Percentiles rank a stretch among this genome's conserved stretches.
phyloP scores from a whole-genome alignment of 2,329 filamentous ascomycete genomes.

The Alternaria consortialis region DNA sequence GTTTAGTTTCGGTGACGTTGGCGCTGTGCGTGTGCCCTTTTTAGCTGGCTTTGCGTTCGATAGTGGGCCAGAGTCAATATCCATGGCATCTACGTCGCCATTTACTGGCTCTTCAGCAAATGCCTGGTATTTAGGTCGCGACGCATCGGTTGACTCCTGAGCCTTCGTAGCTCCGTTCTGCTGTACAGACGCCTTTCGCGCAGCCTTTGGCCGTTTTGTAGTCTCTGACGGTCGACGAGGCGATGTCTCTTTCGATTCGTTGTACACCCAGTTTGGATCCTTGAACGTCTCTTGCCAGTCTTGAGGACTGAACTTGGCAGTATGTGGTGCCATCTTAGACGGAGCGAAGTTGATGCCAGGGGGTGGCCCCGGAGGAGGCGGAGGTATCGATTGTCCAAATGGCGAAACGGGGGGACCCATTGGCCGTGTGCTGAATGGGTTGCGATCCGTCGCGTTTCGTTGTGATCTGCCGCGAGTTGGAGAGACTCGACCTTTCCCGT shows the following conservation, averaged over 20 bases:
- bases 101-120: constrained; percentile 39
- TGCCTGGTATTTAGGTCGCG: constrained; percentile 43
- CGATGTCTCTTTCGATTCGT: constrained; percentile 41
- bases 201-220: constrained; percentile 38
- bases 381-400: constrained; percentile 39
- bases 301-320: constrained; percentile 54
- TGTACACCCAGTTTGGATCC: constrained; percentile 52
- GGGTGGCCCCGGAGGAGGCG: constrained; percentile 41
- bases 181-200: constrained; percentile 43
- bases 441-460: constrained; percentile 32
- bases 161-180: constrained; percentile 41
- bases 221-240: constrained; percentile 42
- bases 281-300: constrained; percentile 57
- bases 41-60: constrained; percentile 22
- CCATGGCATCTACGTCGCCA: constrained; percentile 56
- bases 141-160: constrained; percentile 39
- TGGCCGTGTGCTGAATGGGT: constrained; percentile 24
- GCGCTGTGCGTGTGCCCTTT: constrained; percentile 9
- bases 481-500: constrained; percentile 39
- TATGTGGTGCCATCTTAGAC: constrained; percentile 31
- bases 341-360: constrained; percentile 37
- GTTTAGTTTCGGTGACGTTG: constrained; percentile 13
- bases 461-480: constrained; percentile 45
- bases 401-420: constrained; percentile 32
- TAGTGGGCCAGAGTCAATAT: constrained; percentile 55